Conservation (phyloP, 2,329 filamentous ascomycete genomes). For the Balansia obtecta region DNA sequence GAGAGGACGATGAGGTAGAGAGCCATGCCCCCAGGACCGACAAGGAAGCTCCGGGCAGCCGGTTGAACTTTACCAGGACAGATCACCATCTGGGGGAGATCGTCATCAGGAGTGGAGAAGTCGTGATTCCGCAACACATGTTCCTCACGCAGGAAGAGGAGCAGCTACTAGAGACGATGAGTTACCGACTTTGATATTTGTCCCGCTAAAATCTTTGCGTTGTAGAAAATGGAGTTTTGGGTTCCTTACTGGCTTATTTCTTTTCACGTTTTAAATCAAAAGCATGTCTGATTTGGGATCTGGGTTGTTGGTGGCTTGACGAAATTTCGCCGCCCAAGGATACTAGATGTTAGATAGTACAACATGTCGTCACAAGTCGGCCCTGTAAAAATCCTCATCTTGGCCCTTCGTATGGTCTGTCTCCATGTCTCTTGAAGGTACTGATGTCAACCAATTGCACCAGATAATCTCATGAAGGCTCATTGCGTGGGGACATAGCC, state of each 20-base stretch:
- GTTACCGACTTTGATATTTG: constrained; percentile 15
- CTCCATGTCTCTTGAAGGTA: no score
- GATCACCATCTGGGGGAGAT: constrained; percentile 14
- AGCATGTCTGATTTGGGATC: not conserved
- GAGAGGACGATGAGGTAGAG: not conserved
- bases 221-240: not conserved
- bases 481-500: no score
- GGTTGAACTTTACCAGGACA: constrained; percentile 7
- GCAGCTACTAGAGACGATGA: constrained; percentile 22
- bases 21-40: not conserved
- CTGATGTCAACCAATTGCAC: no score
- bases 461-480: no score
- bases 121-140: constrained; percentile 23
- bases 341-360: no score
- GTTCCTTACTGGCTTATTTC: not conserved
- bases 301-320: not conserved
- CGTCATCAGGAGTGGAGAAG: constrained; percentile 22
- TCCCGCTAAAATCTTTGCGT: not conserved
- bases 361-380: no score
- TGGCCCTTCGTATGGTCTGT: no score
- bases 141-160: constrained; percentile 25
- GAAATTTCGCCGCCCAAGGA: not conserved
- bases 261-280: not conserved
- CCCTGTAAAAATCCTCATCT: no score
- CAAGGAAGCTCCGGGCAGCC: constrained; percentile 3